A percentile compares a stretch with the other conserved stretches of the same genome.
Conservation (phyloP, 352 stramenopile genomes). For the Pythium utonaiense region DNA sequence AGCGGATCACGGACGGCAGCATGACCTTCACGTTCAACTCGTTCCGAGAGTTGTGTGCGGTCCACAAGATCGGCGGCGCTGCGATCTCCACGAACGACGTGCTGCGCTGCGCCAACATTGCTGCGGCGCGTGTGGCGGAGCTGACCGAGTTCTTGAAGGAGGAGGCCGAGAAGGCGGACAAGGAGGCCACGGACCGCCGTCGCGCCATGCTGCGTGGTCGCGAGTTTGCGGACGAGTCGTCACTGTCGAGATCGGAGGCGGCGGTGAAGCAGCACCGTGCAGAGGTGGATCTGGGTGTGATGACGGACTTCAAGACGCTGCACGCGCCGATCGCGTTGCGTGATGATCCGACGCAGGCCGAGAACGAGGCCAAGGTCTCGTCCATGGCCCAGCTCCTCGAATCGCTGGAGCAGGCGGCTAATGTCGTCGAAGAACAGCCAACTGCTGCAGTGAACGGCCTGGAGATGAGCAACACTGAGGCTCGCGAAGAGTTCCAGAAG, state of each 20-base stretch:
- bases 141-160: constrained; percentile 76
- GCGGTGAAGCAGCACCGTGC: constrained; percentile 30
- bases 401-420: constrained; percentile 64
- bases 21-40: constrained; percentile 91
- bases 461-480: constrained; percentile 32
- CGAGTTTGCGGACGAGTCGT: constrained; percentile 67
- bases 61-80: constrained; percentile 89
- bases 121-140: constrained; percentile 70
- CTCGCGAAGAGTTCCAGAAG: constrained; percentile 56
- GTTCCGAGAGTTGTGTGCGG: constrained; percentile 87
- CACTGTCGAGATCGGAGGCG: constrained; percentile 22
- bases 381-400: constrained; percentile 73
- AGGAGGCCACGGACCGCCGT: constrained; percentile 53
- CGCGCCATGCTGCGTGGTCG: constrained; percentile 68
- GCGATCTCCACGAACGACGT: constrained; percentile 62
- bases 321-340: constrained; percentile 74
- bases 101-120: constrained; percentile 73
- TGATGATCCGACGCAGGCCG: constrained; percentile 50
- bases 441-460: constrained; percentile 24
- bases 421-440: constrained; percentile 22
- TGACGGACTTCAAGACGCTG: constrained; percentile 78
- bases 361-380: constrained; percentile 49
- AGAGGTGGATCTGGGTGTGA: constrained; percentile 69
- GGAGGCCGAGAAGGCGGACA: constrained; percentile 73
- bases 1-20: constrained; percentile 82